Conservation (phyloP, 1,139 yeast species). For the Hyphopichia wangnamkhiaoensis region DNA sequence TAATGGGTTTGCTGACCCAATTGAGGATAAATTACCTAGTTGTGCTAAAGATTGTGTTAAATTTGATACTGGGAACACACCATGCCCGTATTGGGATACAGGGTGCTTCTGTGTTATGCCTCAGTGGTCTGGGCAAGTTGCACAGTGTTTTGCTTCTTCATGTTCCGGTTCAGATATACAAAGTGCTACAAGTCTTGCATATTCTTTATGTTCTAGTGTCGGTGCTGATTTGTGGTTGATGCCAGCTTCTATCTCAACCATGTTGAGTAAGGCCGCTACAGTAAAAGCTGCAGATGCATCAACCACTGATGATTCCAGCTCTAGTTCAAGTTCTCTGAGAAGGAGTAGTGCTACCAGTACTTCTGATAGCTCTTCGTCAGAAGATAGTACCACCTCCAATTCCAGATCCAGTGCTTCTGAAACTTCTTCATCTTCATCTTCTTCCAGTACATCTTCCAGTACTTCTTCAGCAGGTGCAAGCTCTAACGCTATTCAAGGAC, state of each 20-base stretch:
- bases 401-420: not conserved
- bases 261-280: constrained; percentile 33
- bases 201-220: constrained; percentile 40
- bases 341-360: not conserved
- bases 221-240: constrained; percentile 51
- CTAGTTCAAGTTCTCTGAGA: constrained; percentile 7
- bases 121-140: constrained; percentile 47
- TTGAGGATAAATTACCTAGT: constrained; percentile 26
- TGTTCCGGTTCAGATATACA: constrained; percentile 43
- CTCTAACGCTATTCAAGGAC: not conserved
- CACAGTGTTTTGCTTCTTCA: constrained; percentile 41
- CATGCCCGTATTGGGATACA: constrained; percentile 56
- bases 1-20: constrained; percentile 45
- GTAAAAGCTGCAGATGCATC: constrained; percentile 8
- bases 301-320: constrained; percentile 7
- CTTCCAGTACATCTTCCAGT: not conserved
- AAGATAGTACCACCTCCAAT: not conserved
- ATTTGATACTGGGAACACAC: constrained; percentile 27
- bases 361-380: not conserved
- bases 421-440: not conserved
- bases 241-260: constrained; percentile 41
- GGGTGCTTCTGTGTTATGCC: constrained; percentile 56
- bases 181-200: constrained; percentile 41
- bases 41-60: constrained; percentile 32
- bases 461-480: not conserved